Conservation (phyloP, 345 rosid genomes). For the Eucalyptus sideroxylon region DNA sequence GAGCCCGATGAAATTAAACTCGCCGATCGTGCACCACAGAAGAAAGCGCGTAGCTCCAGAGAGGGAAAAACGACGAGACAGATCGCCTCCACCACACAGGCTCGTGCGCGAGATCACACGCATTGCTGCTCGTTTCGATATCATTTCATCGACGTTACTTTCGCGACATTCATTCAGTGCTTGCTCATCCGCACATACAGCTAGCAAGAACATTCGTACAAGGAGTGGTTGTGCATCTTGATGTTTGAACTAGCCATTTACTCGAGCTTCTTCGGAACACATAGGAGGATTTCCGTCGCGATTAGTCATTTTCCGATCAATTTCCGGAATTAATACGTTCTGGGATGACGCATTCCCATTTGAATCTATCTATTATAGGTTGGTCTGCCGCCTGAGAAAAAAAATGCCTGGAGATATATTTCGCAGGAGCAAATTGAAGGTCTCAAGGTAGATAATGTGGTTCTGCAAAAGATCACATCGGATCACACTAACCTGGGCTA, state of each 20-base stretch:
- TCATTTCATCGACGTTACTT: neutral
- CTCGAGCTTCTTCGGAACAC: neutral
- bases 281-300: neutral
- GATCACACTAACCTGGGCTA: neutral
- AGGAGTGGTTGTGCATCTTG: neutral
- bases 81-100: neutral
- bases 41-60: neutral
- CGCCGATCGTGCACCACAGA: neutral
- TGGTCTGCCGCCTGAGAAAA: fast-evolving
- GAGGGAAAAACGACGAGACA: neutral
- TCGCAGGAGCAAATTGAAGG: neutral
- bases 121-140: neutral
- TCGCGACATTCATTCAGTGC: neutral
- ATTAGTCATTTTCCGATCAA: neutral
- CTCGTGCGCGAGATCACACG: neutral
- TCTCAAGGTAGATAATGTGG: neutral
- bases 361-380: neutral
- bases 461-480: neutral
- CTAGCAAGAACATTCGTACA: neutral
- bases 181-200: neutral
- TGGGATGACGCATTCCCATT: neutral
- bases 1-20: neutral
- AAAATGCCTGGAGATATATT: neutral
- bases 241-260: neutral
- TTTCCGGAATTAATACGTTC: neutral